Evolutionary conservation across 2,329 filamentous ascomycete species (phyloP), one percentile per base, ranked within the genome.

Genomic region (Pyricularia grisea): DNA sequence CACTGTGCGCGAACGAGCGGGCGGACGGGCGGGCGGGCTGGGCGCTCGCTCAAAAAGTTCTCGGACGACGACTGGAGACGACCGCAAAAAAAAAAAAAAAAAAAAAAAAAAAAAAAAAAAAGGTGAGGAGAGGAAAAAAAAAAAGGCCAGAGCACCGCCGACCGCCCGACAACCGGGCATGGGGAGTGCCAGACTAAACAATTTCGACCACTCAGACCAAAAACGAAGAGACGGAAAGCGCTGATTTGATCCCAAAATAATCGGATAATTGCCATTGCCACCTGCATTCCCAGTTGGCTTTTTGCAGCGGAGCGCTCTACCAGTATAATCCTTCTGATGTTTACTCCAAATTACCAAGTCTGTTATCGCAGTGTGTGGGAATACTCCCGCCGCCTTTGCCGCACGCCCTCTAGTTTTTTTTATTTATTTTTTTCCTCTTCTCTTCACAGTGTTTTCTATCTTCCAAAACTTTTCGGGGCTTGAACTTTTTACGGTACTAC

Each of bases 11-110:
- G 68, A 33, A 68, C 58, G 42, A 50, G 42, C 42, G 42, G 42
- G 67, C 55, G 69, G 65, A 63, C 28, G 33, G 66, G 67, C 69
- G 66, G 64, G 66, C 66, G 69, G 69, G 70, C 30, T 65, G 10
- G 23, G 31, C 33, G 33, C 66, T 67, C 66, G 28, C 30, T 30
- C 42, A 31, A 67, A 67, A 61, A 67, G 27, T 33, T 20, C 42
- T 50, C 42, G 42, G 42, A 50, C 42, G 42, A 50, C 42, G 42
- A 50, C 42, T 50, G 42, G 42, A 50, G 42, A 50, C 42, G 42
- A 50, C 42, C 42, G 42, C 42, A 4, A 50, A 50, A 50, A 20
- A 50, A 50, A 50, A 11, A 50, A 11, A 25, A 55, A 20, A 28
- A 67, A 31, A 58, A 50, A 55, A 66, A 17, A 42, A 36, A 66